Evolutionary conservation across 345 rosid species (phyloP).

Genomic region (Viola odorata): DNA sequence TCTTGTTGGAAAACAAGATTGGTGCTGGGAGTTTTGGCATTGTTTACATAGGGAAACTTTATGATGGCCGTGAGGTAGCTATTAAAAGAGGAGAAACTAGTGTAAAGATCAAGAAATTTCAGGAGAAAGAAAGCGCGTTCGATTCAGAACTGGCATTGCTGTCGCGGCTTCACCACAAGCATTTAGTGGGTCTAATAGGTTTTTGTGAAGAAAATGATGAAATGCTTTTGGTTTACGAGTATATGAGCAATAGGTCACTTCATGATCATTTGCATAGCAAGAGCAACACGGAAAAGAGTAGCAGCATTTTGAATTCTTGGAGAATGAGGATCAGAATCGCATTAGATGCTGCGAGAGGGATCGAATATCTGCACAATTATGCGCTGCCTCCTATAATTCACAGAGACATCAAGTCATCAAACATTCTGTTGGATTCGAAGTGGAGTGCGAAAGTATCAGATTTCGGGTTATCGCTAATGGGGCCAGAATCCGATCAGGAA

Average conservation of each 20-base stretch:
- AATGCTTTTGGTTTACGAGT: slow-evolving; percentile 54
- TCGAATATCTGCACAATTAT: slow-evolving; percentile 58
- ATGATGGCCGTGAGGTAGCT: slow-evolving; percentile 51
- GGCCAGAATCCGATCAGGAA: slow-evolving; percentile 38
- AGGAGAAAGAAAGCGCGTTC: slow-evolving; percentile 50
- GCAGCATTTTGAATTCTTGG: slow-evolving; percentile 49
- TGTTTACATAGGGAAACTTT: slow-evolving; percentile 46
- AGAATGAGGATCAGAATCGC: slow-evolving; percentile 56
- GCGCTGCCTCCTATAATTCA: slow-evolving; percentile 66
- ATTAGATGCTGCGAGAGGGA: slow-evolving; percentile 52
- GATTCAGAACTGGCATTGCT: slow-evolving; percentile 45
- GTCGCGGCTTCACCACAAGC: slow-evolving; percentile 58
- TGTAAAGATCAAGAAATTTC: slow-evolving; percentile 21
- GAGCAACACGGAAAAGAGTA: slow-evolving; percentile 14
- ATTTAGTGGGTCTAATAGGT: slow-evolving; percentile 49
- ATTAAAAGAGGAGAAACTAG: slow-evolving; percentile 46
- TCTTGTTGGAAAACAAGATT: slow-evolving; percentile 40
- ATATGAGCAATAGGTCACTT: slow-evolving; percentile 55
- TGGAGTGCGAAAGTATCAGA: slow-evolving; percentile 62
- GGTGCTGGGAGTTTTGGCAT: slow-evolving; percentile 59
- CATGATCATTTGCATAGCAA: slow-evolving; percentile 46
- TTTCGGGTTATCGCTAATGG: slow-evolving; percentile 53
- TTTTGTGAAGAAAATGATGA: slow-evolving; percentile 58
- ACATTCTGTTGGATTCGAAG: slow-evolving; percentile 45
- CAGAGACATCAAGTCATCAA: slow-evolving; percentile 69